These are phyloP conservation scores for Debaryomyces hansenii DNA, from an alignment of 805 yeast genomes.

Conservation along the genomic window DNA sequence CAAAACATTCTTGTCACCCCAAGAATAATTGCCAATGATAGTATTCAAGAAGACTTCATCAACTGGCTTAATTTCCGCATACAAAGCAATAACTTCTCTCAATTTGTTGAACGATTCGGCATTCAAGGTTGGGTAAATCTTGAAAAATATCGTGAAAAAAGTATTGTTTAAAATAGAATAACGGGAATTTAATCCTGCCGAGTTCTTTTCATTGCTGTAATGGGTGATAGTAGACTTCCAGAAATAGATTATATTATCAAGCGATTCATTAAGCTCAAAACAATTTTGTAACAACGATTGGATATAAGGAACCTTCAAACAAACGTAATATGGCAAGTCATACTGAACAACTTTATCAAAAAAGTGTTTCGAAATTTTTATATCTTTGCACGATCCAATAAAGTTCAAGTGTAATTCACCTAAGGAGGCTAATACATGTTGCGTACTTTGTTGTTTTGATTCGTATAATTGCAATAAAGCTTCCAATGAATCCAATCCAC, in stretches of 20 bases:
- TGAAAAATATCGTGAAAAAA: conserved; percentile 68
- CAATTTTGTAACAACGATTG: conserved; percentile 63
- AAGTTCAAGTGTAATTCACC: conserved; percentile 76
- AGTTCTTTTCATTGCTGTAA: conserved; percentile 44
- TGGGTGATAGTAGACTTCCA: conserved; percentile 64
- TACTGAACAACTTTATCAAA: conserved; percentile 69
- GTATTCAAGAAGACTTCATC: conserved; percentile 86
- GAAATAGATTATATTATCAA: conserved; percentile 56
- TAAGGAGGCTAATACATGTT: conserved; percentile 49
- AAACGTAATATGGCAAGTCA: conserved; percentile 71
- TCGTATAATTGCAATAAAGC: conserved; percentile 56
- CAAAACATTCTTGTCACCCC: conserved; percentile 68
- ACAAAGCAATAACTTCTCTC: conserved; percentile 54
- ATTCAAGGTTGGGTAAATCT: conserved; percentile 50
- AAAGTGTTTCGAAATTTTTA: conserved; percentile 68
- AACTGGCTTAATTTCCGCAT: conserved; percentile 55
- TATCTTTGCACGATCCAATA: conserved; percentile 74
- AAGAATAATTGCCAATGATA: conserved; percentile 61
- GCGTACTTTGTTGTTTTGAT: conserved; percentile 9
- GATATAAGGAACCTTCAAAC: conserved; percentile 71
- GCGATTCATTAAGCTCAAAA: conserved; percentile 55
- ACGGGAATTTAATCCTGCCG: conserved; percentile 62
- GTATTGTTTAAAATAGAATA: conserved; percentile 71
- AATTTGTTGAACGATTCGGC: conserved; percentile 58
- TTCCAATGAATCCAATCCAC: conserved; percentile 66